Conservation (phyloP, 495 filamentous ascomycete genomes). For the Geopyxis carbonaria region DNA sequence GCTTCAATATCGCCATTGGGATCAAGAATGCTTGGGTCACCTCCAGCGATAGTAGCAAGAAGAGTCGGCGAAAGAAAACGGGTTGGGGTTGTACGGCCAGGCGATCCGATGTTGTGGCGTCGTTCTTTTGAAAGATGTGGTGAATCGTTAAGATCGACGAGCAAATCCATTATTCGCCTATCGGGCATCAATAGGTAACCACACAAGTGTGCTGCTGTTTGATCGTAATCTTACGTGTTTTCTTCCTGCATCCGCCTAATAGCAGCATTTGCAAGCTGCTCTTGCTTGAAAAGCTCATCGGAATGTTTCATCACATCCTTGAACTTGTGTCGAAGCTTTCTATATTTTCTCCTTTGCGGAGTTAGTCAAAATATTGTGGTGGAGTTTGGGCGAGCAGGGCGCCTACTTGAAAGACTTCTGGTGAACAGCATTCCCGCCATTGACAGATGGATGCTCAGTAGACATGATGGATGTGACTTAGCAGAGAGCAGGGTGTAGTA, state of each 20-base stretch:
- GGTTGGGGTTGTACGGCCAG: slow-evolving; percentile 18
- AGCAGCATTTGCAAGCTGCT: slow-evolving; percentile 57
- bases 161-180: slow-evolving; percentile 64
- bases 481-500: no score
- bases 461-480: no score
- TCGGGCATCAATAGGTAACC: no score
- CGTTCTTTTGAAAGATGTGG: slow-evolving; percentile 54
- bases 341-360: slow-evolving; percentile 67
- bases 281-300: slow-evolving; percentile 57
- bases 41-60: slow-evolving; percentile 28
- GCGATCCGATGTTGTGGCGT: slow-evolving; percentile 37
- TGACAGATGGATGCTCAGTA: no score
- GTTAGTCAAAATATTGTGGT: neutral
- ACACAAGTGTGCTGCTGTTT: no score
- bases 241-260: slow-evolving; percentile 67
- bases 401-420: slow-evolving; percentile 24
- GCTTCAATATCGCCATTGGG: slow-evolving; percentile 25
- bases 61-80: slow-evolving; percentile 29
- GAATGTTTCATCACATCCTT: slow-evolving; percentile 66
- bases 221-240: slow-evolving; percentile 56
- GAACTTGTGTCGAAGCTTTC: slow-evolving; percentile 75
- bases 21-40: slow-evolving; percentile 28
- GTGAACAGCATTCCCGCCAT: slow-evolving; percentile 11
- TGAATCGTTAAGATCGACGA: slow-evolving; percentile 71
- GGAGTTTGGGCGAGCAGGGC: neutral